phyloP scores from a whole-genome alignment of 1,284 basidiomycete species.

The Lentinula novae-zelandiae region DNA sequence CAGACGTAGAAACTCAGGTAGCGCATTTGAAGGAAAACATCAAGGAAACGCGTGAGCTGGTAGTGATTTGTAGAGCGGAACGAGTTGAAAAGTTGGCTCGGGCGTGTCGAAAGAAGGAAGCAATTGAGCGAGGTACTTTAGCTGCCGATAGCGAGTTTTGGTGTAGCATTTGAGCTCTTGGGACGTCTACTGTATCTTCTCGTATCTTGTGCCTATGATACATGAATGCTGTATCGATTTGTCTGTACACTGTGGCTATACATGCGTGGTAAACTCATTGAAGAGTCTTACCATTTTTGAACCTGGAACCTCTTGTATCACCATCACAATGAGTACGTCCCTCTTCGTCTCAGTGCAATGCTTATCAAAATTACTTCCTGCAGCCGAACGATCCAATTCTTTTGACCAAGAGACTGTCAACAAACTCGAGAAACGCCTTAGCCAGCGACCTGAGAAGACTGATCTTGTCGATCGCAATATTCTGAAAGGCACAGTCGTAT shows the following conservation, averaged over 20 bases:
- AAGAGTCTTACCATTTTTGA: too few species aligned
- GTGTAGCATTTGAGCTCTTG: not conserved
- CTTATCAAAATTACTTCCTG: not conserved
- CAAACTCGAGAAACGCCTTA: constrained; percentile 58
- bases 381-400: constrained; percentile 3
- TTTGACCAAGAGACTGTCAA: constrained; percentile 38
- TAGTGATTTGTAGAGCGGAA: constrained; percentile 25
- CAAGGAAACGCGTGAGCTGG: constrained; percentile 28
- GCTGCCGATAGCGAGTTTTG: constrained; percentile 8
- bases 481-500: constrained; percentile 56
- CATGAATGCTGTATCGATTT: not conserved
- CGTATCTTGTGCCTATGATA: not conserved
- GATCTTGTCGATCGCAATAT: constrained; percentile 74
- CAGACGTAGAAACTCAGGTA: constrained; percentile 34
- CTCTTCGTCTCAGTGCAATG: not conserved
- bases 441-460: constrained; percentile 53
- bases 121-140: constrained; percentile 25
- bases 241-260: not conserved
- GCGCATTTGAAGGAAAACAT: constrained; percentile 35
- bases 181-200: not conserved
- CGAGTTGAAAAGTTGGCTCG: constrained; percentile 15
- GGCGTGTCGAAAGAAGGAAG: constrained; percentile 17
- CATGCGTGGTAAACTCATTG: not conserved
- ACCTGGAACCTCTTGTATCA: not conserved
- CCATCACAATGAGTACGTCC: not conserved